Conservation (phyloP, 2,329 filamentous ascomycete species). For the Stachybotrys echinatus region DNA sequence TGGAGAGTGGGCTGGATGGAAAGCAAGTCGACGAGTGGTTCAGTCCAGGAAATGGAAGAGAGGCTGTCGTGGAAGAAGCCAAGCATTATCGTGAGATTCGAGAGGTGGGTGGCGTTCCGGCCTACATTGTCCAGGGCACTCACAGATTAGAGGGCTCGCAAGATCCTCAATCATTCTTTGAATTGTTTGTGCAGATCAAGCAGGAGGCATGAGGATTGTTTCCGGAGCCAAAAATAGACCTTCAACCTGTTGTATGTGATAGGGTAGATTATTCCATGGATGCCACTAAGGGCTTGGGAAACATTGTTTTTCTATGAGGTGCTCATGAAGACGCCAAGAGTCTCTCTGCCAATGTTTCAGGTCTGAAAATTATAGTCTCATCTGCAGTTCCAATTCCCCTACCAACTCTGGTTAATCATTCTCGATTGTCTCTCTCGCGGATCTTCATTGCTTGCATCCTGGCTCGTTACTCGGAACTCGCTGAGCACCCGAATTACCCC, state of each 20-base stretch:
- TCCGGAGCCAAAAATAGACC: no score
- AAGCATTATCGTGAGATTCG: conserved; percentile 3
- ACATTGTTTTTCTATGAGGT: no score
- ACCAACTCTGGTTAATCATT: not conserved
- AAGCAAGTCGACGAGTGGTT: conserved; percentile 9
- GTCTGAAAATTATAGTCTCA: no score
- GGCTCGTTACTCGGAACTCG: not conserved
- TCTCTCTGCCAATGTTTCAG: no score
- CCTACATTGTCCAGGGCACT: conserved; percentile 8
- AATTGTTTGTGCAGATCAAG: conserved; percentile 12
- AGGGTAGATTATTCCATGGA: no score
- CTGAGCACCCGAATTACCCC: not conserved
- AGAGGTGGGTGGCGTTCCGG: conserved; percentile 10
- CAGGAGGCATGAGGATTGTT: not conserved
- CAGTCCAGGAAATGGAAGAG: conserved; percentile 1
- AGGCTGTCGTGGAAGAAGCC: conserved; percentile 10
- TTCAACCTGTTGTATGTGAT: no score
- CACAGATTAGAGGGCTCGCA: conserved; percentile 7
- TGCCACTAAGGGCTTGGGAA: no score
- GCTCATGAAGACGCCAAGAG: no score
- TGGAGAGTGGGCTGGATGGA: conserved; percentile 10
- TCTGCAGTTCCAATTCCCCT: no score
- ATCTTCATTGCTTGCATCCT: not conserved
- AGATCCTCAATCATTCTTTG: conserved; percentile 10
- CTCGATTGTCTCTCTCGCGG: not conserved